Evolutionary conservation across 176 grass and related monocot species (phyloP), one percentile per base, ranked within the genome.

Genomic region (Miscanthus lutarioriparius): DNA sequence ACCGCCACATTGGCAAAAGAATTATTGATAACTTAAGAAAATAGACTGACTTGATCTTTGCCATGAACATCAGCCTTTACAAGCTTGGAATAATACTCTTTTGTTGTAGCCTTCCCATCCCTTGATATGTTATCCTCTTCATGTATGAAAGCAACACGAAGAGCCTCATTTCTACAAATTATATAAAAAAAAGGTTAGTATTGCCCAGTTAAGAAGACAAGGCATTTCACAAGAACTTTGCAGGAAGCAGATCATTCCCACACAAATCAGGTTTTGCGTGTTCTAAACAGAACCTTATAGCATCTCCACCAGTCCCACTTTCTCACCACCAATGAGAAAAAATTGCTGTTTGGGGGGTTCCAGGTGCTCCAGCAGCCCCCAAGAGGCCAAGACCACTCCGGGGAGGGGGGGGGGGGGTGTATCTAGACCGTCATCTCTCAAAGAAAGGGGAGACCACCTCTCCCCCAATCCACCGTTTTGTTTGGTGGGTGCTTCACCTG

Each of bases 121-220:
- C 64, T 70, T 32, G 43, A 75, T 71, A 78, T 41, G 48, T 12
- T 72, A 64, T 95, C 96, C 75, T 95, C 91, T 67, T 86, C 87
- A 37, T 98, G 93, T 92, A 98, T 98, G 87, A 98, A 98, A 82
- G 96, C 96, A 80, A 98, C 89, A 26, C 96, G 87, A 83, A 98
- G 91, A 69, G 93, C 93, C 86, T 98, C 96, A 41, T 98, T 95
- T 85, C 96, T 98, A 85, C 64, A 90, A 70, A 66, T 62, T 35
- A 82, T 45, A 82, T 74, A 82, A 83, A 83, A 85, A 84, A 5
- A 33, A 7, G 14, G 69, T 67, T 49, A 75, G n/a, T 25, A 75
- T 75, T 54, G 26, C 75, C 20, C 2, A 67, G 10, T 13, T 76
- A 20, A 16, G 9, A 76, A 36, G 10, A 76, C 22, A 20, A 76